Conservation (phyloP, 176 grass and related monocot species). For the Carex parvula region DNA sequence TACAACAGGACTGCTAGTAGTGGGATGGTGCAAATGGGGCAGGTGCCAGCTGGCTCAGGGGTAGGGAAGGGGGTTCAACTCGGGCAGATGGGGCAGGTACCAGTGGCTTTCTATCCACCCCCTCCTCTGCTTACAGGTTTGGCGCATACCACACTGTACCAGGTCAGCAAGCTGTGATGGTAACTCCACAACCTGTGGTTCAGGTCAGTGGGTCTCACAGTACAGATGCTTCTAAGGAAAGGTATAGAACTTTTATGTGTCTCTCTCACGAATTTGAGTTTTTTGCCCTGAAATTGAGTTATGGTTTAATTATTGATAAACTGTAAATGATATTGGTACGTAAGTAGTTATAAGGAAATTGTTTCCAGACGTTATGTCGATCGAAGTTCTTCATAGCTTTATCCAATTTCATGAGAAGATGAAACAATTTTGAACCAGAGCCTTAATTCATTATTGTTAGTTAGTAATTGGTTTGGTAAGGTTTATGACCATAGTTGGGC, state of each 20-base stretch:
- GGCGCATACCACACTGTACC: constrained; percentile 26
- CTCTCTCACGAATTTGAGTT: not conserved
- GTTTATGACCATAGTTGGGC: constrained; percentile 2
- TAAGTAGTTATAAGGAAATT: not conserved
- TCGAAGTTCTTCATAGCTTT: not conserved
- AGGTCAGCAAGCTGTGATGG: constrained; percentile 21
- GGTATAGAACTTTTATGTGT: constrained; percentile 23
- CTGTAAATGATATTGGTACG: not conserved
- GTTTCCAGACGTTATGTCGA: not conserved
- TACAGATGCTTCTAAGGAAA: constrained; percentile 49
- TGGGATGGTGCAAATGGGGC: constrained; percentile 10
- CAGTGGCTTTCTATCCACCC: constrained; percentile 71
- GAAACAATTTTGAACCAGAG: not conserved
- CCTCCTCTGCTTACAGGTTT: constrained; percentile 66
- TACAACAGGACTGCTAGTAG: not conserved
- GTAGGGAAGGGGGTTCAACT: constrained; percentile 7
- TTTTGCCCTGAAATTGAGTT: not conserved
- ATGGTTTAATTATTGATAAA: constrained; percentile 2
- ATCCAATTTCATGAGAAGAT: not conserved
- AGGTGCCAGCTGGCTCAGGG: constrained; percentile 2
- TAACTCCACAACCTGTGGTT: constrained; percentile 29
- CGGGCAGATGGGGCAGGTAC: constrained; percentile 39
- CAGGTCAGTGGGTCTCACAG: constrained; percentile 28
- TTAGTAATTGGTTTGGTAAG: constrained; percentile 11
- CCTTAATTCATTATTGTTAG: constrained; percentile 4